Evolutionary conservation across 129 eudicot species (phyloP), one percentile per base, ranked within the genome.

Genomic region (Lactuca sativa): DNA sequence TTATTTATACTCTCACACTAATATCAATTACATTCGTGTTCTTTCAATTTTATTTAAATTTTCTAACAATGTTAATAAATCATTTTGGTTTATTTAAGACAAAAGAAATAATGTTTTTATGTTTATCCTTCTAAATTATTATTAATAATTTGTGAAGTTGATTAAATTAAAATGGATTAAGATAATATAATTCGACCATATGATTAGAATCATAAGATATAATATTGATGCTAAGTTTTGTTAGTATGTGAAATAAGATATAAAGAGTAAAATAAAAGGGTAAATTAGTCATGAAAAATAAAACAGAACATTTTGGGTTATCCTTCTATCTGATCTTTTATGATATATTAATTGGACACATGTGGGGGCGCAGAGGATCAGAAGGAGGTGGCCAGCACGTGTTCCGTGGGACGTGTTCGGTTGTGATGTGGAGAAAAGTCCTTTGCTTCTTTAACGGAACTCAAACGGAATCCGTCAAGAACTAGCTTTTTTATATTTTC

Each of bases 351-450:
- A 47, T 47, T 47, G 52, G 52, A 47, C 52, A 47, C 52, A 47
- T 47, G 52, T 47, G 52, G 52, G 52, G 52, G 52, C 44, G 9
- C 41, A 62, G 67, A 62, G 67, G 67, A 62, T 62, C 67, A 34
- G 32, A 62, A 62, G 67, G 67, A 62, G 52, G 52, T 16, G 51
- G 67, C 49, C 67, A 47, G 67, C 67, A 62, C 52, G 67, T 62
- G 67, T 16, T 62, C 67, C 25, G 0, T 12, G 31, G 31, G 21
- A 62, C 67, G 53, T 62, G 67, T 38, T 47, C 67, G 67, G 67
- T 62, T 62, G 67, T 62, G 67, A 62, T 62, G 67, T 62, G 67
- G 67, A 62, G 49, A 62, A 62, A 14, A 62, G 67, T 62, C 53
- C 52, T 62, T 62, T 52, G 32, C 67, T 62, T 48, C 25, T 9